phyloP scores from a whole-genome alignment of 2,329 filamentous ascomycete genomes.

The Rosellinia necatrix region DNA sequence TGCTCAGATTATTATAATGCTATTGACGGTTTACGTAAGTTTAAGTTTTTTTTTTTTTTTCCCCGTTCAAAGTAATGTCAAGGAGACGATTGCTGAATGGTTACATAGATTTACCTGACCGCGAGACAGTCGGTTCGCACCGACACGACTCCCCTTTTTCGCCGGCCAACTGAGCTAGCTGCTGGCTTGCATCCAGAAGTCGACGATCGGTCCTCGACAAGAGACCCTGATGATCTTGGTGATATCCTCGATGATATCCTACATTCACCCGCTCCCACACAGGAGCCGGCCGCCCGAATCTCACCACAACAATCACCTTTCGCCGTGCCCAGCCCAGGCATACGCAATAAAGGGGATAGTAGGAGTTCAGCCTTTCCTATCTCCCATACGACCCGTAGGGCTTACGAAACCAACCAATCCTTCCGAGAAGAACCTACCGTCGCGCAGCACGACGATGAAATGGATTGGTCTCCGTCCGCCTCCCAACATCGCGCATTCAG shows the following conservation, averaged over 20 bases:
- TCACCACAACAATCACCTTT: background rate
- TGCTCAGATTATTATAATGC: slow-evolving; percentile 60
- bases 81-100: slow-evolving; percentile 30
- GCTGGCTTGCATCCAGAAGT: slow-evolving; percentile 32
- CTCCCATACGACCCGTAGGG: background rate
- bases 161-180: slow-evolving; percentile 32
- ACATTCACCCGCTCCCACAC: slow-evolving; percentile 17
- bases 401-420: background rate
- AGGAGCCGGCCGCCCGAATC: slow-evolving; percentile 4
- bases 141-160: slow-evolving; percentile 63
- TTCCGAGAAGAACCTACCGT: slow-evolving; percentile 25
- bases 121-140: slow-evolving; percentile 54
- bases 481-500: slow-evolving; percentile 62
- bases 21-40: slow-evolving; percentile 60
- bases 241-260: slow-evolving; percentile 39
- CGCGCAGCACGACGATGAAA: slow-evolving; percentile 57
- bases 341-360: background rate
- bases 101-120: slow-evolving; percentile 51
- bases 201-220: slow-evolving; percentile 38
- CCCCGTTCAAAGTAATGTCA: background rate
- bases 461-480: slow-evolving; percentile 74
- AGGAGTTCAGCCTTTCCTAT: background rate
- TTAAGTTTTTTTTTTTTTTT: too few species aligned
- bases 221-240: slow-evolving; percentile 37
- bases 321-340: background rate